Evolutionary conservation across 2,329 filamentous ascomycete genomes (phyloP), one percentile per base, ranked within the genome.

Genomic region (Mycosphaerella sp.): DNA sequence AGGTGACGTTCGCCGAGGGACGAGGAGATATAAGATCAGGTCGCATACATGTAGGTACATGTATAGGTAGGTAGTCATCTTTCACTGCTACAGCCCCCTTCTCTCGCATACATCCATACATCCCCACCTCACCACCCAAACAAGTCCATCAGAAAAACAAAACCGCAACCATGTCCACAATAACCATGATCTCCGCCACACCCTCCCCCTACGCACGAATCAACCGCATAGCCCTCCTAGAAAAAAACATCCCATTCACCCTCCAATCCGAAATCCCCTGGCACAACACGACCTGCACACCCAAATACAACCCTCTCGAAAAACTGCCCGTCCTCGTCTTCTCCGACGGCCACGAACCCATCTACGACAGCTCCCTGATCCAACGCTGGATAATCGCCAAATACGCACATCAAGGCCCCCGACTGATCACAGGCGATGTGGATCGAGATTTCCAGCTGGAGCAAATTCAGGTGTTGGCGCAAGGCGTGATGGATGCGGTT

Each of bases 301-400:
- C 55, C 1, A 41, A 51, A 27, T 39, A 59, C 55, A 59, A 58
- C 35, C 57, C 57, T 9, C 53, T 59, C 9, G 55, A 59, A n/a
- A 59, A 58, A 39, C 57, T 59, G 6, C 57, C 57, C 21, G 47
- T 59, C 12, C 49, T 59, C 14, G 30, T 59, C 18, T 53, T 56
- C 47, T 41, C 50, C 12, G 53, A 58, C 25, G 52, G 41, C 13
- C 49, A 46, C 45, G 52, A 55, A 37, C 57, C 55, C 2, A 46
- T 59, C 35, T 58, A 59, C 57, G 57, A 59, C 16, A 50, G 44
- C 44, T 41, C 50, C 3, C 57, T 54, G 28, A 59, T 59, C 18
- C 57, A 59, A 52, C 50, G 54, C 32, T 59, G 52, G 32, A 54
- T 59, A 42, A 30, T 59, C 2, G 32, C 49, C 13, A 58, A 56